Conservation (phyloP, 139 green algal species). For the Chlamydomonas eustigma region DNA sequence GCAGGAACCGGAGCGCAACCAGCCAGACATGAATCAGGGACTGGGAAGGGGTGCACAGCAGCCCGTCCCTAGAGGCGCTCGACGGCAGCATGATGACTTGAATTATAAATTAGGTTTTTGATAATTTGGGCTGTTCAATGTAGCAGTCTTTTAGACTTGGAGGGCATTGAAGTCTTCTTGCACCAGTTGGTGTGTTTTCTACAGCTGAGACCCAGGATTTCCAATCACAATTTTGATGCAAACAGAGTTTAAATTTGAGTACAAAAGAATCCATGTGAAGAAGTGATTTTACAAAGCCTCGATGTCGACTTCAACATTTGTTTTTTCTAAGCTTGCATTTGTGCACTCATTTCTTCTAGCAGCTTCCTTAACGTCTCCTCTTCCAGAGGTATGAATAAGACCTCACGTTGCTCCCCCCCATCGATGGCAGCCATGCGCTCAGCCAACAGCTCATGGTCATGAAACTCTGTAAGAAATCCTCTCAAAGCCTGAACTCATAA, state of each 20-base stretch:
- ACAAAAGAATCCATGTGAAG: too few relatives aligned
- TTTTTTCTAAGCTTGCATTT: not conserved
- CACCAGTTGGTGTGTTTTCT: too few relatives aligned
- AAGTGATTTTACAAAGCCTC: too few relatives aligned
- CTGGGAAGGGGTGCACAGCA: not conserved
- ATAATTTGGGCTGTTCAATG: too few relatives aligned
- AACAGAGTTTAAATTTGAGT: too few relatives aligned
- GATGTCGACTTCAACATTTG: too few relatives aligned
- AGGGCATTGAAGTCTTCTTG: too few relatives aligned
- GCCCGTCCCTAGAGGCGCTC: not conserved
- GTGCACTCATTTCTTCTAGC: constrained; percentile 23
- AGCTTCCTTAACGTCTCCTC: constrained; percentile 11
- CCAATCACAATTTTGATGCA: too few relatives aligned
- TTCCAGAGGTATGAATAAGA: constrained; percentile 24
- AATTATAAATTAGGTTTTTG: not conserved
- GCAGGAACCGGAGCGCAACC: too few relatives aligned
- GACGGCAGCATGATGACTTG: not conserved
- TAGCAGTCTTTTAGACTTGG: too few relatives aligned
- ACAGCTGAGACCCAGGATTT: too few relatives aligned
- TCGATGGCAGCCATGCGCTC: constrained; percentile 1
- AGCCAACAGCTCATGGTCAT: constrained; percentile 72
- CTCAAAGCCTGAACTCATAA: constrained; percentile 39
- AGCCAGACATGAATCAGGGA: too few relatives aligned
- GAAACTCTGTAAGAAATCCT: constrained; percentile 82
- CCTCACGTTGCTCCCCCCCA: constrained; percentile 5